Evolutionary conservation across 495 filamentous ascomycete genomes (phyloP).

Genomic region (Penicillium angulare): DNA sequence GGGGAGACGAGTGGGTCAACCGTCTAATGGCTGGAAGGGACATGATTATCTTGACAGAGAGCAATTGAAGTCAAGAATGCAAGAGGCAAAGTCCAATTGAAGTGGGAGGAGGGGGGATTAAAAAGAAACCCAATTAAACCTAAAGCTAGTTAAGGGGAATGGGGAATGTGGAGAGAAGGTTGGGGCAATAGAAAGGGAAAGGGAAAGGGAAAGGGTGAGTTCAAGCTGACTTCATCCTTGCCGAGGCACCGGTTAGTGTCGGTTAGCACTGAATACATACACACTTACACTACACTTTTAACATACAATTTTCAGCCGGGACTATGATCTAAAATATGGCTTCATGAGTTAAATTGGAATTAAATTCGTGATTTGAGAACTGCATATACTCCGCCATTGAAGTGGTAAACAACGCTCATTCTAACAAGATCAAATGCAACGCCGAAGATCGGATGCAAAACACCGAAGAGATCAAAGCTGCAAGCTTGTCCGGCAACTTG

Average conservation of each 20-base stretch:
- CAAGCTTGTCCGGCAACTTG: neutral
- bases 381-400: too few relatives aligned
- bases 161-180: slow-evolving; percentile 14
- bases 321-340: too few relatives aligned
- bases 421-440: too few relatives aligned
- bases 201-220: slow-evolving; percentile 12
- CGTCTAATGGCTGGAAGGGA: slow-evolving; percentile 42
- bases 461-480: neutral
- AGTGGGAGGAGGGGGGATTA: slow-evolving; percentile 3
- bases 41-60: slow-evolving; percentile 19
- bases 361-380: too few relatives aligned
- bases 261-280: slow-evolving; percentile 1
- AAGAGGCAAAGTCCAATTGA: slow-evolving; percentile 9
- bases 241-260: slow-evolving; percentile 34
- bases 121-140: too few relatives aligned
- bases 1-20: slow-evolving; percentile 50
- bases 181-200: slow-evolving; percentile 6
- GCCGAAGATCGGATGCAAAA: neutral
- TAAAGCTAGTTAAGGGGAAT: neutral
- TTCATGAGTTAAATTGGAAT: too few relatives aligned
- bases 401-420: too few relatives aligned
- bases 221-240: slow-evolving; percentile 27
- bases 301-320: too few relatives aligned
- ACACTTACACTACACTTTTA: too few relatives aligned
- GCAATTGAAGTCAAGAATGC: slow-evolving; percentile 13